Base-by-base conservation (phyloP, 2,329 filamentous ascomycete genomes). In the Didymella segeticola region DNA sequence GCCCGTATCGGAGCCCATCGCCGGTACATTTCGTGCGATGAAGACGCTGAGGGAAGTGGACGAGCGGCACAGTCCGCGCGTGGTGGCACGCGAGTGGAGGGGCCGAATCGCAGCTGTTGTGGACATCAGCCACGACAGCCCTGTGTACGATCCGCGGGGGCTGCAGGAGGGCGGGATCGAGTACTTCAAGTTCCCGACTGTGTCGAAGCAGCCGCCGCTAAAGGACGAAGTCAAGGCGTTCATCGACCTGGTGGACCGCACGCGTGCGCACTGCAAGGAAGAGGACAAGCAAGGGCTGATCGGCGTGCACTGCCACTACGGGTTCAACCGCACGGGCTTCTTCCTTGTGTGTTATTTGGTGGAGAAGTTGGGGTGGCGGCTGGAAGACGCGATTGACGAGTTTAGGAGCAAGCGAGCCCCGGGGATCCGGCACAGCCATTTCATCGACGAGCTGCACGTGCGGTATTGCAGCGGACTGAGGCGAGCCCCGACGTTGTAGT, bases 31-130 rank as follows among this genome's bases (percentile, higher is more conserved):
- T 71, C 86, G 90, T 22, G 93, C 91, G 2, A 89, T 97, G 83
- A 97, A 98, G 76, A 98, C 95, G 0, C 82, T 98, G 17, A 86
- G 93, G 27, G 92, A 97, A 74, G 89, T 92, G 1, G 93, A 98
- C 67, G 87, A 92, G 23, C 79, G 83, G 29, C 93, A 98, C 73
- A 90, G 87, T 19, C 93, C 93, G 0, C 79, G 81, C 23, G 79
- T 83, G 0, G 95, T 98, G 62, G 87, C 88, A 0, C 73, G 82
- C 41, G 78, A 83, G 2, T 95, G 90, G 86, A 83, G 83, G 19
- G 77, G 76, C 25, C 78, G 84, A 48, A 86, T 95, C 62, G 86
- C 87, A 51, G 87, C 91, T 14, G 85, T 98, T 10, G 83, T 98
- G 47, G 93, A 98, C 71, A 96, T 98, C 67, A 92, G 88, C 57